Evolutionary conservation across 495 filamentous ascomycete genomes (phyloP).

Genomic region (Opeltia flavorubescens): DNA sequence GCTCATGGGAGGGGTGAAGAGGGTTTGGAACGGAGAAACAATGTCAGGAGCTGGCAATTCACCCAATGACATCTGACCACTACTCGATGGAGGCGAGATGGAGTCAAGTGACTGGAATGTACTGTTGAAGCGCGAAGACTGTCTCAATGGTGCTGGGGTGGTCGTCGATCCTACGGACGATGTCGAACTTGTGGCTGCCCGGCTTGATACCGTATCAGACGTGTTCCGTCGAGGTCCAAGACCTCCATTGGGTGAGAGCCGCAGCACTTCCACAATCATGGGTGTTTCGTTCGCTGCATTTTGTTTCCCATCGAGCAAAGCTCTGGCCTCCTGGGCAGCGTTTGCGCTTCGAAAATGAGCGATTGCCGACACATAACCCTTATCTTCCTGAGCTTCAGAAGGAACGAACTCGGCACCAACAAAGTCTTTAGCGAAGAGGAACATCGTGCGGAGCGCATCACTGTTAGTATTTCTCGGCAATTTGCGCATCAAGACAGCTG

Average conservation of each 20-base stretch:
- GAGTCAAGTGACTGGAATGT: conserved; percentile 62
- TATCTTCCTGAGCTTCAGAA: conserved; percentile 50
- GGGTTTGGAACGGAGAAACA: conserved; percentile 48
- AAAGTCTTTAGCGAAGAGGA: conserved; percentile 75
- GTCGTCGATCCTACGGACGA: conserved; percentile 39
- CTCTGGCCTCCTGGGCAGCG: conserved; percentile 64
- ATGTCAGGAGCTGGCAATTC: conserved; percentile 48
- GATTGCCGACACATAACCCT: conserved; percentile 59
- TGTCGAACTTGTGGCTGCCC: conserved; percentile 38
- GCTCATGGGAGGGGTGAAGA: conserved; percentile 77
- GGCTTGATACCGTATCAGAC: conserved; percentile 39
- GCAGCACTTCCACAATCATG: conserved; percentile 65
- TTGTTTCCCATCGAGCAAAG: conserved; percentile 65
- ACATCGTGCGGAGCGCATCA: conserved; percentile 64
- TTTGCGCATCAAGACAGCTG: conserved; percentile 57
- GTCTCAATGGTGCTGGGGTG: conserved; percentile 44
- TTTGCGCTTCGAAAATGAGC: conserved; percentile 56
- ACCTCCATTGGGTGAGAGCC: conserved; percentile 27
- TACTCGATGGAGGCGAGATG: conserved; percentile 48
- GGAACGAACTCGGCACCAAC: conserved; percentile 58
- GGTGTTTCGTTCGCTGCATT: conserved; percentile 60
- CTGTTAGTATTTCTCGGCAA: conserved; percentile 59
- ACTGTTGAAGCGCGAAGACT: conserved; percentile 63
- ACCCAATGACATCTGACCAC: conserved; percentile 21
- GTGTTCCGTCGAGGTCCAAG: conserved; percentile 42